Conservation (phyloP, 2,329 filamentous ascomycete species). For the Trichoderma pleuroti region DNA sequence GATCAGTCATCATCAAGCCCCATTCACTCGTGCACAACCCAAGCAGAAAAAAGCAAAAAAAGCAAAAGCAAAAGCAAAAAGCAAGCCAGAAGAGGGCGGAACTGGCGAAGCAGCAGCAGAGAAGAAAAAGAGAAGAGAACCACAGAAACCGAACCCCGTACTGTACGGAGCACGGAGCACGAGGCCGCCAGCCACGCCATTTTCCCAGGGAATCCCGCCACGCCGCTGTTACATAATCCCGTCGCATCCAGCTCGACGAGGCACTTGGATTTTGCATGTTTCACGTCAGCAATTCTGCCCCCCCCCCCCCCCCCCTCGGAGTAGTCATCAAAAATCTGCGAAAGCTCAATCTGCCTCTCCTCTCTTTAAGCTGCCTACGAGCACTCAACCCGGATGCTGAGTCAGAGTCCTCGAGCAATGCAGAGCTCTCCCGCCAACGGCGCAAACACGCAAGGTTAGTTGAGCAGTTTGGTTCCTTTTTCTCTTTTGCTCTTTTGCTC, state of each 20-base stretch:
- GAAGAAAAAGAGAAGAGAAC: background rate
- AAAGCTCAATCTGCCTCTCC: constrained; percentile 1
- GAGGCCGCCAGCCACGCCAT: constrained; percentile 19
- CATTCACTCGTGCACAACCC: background rate
- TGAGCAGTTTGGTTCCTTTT: background rate
- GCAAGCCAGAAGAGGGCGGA: background rate
- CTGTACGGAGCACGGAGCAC: constrained; percentile 1
- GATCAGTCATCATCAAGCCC: constrained; percentile 15
- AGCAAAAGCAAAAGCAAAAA: background rate
- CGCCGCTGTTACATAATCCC: constrained; percentile 20
- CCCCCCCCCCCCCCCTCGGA: constrained; percentile 2
- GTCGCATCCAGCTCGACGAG: constrained; percentile 14
- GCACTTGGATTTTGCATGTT: constrained; percentile 13
- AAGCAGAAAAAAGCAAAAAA: background rate
- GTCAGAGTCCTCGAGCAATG: constrained; percentile 22
- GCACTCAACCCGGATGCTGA: constrained; percentile 17
- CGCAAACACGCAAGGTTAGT: constrained; percentile 21
- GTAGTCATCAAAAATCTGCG: constrained; percentile 19
- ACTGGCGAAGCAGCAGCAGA: background rate
- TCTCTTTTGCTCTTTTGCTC: background rate
- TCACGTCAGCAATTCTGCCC: constrained; percentile 18
- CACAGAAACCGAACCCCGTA: background rate
- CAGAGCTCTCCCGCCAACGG: constrained; percentile 21
- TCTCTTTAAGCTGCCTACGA: constrained; percentile 1
- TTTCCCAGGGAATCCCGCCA: constrained; percentile 15